Evolutionary conservation across 768 basidiomycete genomes (phyloP).

Genomic region (Infundibulicybe gibba): DNA sequence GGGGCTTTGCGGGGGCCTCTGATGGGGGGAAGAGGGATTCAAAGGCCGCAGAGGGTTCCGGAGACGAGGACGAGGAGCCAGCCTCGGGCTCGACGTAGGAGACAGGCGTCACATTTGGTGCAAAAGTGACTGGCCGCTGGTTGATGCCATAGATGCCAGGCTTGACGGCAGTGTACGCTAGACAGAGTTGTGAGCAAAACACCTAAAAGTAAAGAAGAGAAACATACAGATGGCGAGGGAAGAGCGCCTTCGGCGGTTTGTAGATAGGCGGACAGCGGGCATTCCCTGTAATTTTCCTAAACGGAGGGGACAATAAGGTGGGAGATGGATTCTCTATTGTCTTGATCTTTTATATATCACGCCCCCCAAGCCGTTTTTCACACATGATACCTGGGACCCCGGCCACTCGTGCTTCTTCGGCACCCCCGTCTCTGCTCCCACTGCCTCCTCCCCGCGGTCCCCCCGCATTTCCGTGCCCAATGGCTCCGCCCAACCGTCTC

Average conservation of each 20-base stretch:
- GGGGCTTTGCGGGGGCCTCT: constrained; percentile 29
- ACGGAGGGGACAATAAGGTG: neutral
- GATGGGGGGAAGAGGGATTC: constrained; percentile 55
- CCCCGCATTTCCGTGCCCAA: no score
- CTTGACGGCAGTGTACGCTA: constrained; percentile 38
- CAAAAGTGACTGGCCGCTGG: constrained; percentile 53
- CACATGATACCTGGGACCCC: constrained; percentile 1
- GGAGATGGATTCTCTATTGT: constrained; percentile 7
- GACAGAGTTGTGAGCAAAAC: neutral
- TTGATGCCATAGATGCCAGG: constrained; percentile 50
- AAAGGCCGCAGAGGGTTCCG: constrained; percentile 27
- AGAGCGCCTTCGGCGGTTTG: constrained; percentile 33
- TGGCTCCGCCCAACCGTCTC: neutral
- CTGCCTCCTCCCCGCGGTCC: no score
- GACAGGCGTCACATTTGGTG: constrained; percentile 28
- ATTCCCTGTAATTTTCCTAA: constrained; percentile 12
- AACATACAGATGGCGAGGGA: constrained; percentile 31
- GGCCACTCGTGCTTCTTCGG: neutral
- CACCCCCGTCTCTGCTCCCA: neutral
- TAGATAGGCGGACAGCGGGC: constrained; percentile 27
- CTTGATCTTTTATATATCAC: constrained; percentile 4
- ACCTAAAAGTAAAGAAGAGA: constrained; percentile 1
- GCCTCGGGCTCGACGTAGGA: constrained; percentile 25
- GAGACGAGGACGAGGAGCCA: constrained; percentile 16
- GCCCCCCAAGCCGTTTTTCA: no score